A percentile compares a stretch with the other conserved stretches of the same genome.
Evolutionary conservation across 768 basidiomycete genomes (phyloP).

Genomic region (Coprinopsis strossmayeri): DNA sequence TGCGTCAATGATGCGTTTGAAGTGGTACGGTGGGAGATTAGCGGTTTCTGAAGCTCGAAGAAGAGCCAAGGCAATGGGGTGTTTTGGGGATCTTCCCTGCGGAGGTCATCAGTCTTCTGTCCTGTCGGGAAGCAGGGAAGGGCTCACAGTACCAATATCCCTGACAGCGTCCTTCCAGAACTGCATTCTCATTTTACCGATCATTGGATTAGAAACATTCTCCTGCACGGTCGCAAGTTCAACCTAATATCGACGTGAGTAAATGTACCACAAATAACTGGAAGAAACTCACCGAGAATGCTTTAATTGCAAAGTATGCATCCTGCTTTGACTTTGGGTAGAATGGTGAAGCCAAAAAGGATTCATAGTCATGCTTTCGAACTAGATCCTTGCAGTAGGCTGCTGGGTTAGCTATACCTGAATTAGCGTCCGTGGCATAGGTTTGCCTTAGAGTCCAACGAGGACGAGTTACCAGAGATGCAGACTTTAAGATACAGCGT

Average conservation of each 20-base stretch:
- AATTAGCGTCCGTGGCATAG: conserved; percentile 11
- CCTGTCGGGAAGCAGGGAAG: conserved; percentile 10
- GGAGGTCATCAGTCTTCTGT: conserved; percentile 13
- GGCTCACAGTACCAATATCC: conserved; percentile 53
- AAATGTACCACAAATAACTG: conserved; percentile 2
- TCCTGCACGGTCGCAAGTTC: conserved; percentile 78
- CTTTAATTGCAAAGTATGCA: conserved; percentile 74
- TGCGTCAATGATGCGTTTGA: conserved; percentile 80
- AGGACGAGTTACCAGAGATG: neutral
- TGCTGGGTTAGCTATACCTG: conserved; percentile 33
- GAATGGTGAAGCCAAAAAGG: conserved; percentile 63
- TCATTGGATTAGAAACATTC: conserved; percentile 59
- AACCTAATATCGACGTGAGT: conserved; percentile 38
- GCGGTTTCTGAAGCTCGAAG: conserved; percentile 43
- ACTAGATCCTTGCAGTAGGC: conserved; percentile 69
- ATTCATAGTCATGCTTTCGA: conserved; percentile 77
- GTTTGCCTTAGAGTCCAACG: conserved; percentile 7
- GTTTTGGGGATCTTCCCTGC: conserved; percentile 70
- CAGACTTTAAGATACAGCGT: neutral
- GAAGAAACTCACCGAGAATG: conserved; percentile 65
- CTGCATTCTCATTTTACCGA: conserved; percentile 82
- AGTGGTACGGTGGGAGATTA: conserved; percentile 63
- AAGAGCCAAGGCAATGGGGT: conserved; percentile 76
- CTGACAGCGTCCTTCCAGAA: conserved; percentile 84
- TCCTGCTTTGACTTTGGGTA: conserved; percentile 60